Base-by-base conservation (phyloP, 2,329 filamentous ascomycete genomes). In the Alternaria panax region DNA sequence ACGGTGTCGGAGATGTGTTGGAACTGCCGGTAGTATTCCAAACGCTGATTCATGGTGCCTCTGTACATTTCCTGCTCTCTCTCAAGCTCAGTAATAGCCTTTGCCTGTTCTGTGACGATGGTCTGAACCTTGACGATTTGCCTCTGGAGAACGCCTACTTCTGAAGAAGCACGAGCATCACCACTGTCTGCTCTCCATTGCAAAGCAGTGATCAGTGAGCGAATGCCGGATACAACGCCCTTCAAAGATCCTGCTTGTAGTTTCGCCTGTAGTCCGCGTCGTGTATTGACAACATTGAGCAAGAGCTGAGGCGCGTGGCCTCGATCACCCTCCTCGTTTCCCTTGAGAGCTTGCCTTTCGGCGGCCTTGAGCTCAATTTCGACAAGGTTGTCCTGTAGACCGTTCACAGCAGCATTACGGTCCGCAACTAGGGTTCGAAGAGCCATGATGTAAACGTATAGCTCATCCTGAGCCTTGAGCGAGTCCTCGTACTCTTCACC, bases 1-100 rank as follows among this genome's bases (percentile, higher is more conserved):
- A 98, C 92, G 18, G 88, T 92, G 73, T 98, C 94, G 0, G 93
- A 97, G n/a, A 98, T 88, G 25, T 87, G 86, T 73, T 98, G 95
- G 11, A 98, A 83, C 71, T 97, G 93, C 5, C 90, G 88, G 74
- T 98, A 98, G 74, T 93, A 98, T 57, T 95, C 92, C 0, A 97
- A 80, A 14, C 95, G 89, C 36, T 88, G 84, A 70, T 98, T 98
- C 87, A 96, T 93, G 0, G 90, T 87, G 16, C 84, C 83, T 27
- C 88, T 90, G 74, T 96, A 95, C 27, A 88, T 80, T 46, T 94
- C 89, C 6, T 92, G 80, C 75, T 97, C 93, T 59, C 86, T 86
- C 61, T 92, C 88, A 12, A 89, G 70, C 9, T 78, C 80, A 5
- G 73, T 73, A 3, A 85, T 72, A 16, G 78, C 76, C 67, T 87